phyloP scores from a whole-genome alignment of 192 early-diverging fungal genomes.

The Coemansia sp. region DNA sequence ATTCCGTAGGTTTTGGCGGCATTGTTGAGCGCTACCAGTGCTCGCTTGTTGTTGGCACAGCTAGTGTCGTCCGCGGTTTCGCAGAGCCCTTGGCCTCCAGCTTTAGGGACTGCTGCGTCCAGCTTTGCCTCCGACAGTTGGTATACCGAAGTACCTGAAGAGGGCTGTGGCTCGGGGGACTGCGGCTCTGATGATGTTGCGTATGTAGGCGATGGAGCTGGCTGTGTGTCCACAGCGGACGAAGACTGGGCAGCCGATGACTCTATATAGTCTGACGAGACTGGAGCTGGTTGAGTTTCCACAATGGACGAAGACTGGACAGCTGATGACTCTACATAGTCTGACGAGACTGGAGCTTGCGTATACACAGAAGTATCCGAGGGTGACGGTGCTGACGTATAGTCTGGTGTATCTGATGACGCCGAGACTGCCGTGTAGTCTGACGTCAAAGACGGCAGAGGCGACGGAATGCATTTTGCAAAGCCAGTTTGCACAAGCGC shows the following conservation, averaged over 20 bases:
- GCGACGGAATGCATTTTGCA: conserved; percentile 22
- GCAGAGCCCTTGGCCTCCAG: background rate
- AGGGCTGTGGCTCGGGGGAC: background rate
- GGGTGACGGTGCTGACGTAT: background rate
- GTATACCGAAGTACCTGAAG: background rate
- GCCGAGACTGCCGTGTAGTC: background rate
- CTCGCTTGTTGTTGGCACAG: conserved; percentile 23
- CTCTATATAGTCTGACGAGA: background rate
- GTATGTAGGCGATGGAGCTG: too few relatives aligned
- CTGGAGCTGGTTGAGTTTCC: too few relatives aligned
- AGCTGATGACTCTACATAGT: background rate
- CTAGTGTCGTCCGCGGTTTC: background rate
- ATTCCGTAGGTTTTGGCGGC: conserved; percentile 25
- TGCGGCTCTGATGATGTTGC: background rate
- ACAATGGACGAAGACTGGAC: too few relatives aligned
- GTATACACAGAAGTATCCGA: background rate
- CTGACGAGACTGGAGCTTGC: background rate
- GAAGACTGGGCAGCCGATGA: background rate
- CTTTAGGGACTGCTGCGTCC: conserved; percentile 9
- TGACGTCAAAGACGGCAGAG: background rate
- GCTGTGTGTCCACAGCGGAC: too few relatives aligned
- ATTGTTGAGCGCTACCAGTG: conserved; percentile 20
- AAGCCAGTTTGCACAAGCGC: conserved; percentile 20
- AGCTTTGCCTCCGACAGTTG: background rate
- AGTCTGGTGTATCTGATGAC: background rate